Percentiles rank a stretch among this genome's conserved stretches.
Evolutionary conservation across 2,329 filamentous ascomycete genomes (phyloP).

Genomic region (Magnaporthales sp.): DNA sequence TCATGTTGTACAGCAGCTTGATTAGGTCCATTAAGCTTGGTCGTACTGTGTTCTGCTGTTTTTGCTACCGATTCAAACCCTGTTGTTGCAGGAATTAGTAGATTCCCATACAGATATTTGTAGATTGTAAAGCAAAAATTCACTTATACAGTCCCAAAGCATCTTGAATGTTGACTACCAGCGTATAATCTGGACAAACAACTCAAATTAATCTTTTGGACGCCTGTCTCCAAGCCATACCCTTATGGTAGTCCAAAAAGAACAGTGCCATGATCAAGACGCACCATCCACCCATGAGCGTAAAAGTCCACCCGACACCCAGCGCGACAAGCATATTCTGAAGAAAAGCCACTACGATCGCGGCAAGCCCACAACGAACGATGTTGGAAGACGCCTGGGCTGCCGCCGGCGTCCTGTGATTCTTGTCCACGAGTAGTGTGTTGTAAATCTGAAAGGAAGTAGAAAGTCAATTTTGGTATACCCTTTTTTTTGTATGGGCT

Average conservation of each 20-base stretch:
- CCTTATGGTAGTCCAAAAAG: background rate
- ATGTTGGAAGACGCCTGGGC: background rate
- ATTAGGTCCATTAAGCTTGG: background rate
- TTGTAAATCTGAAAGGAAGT: background rate
- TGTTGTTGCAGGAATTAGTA: background rate
- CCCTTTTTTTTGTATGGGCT: background rate
- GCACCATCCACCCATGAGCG: background rate
- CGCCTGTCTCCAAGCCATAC: background rate
- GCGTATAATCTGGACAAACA: too few species aligned
- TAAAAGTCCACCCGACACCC: background rate
- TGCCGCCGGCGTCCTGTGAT: background rate
- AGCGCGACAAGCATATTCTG: background rate
- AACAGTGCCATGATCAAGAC: background rate
- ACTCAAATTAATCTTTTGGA: background rate
- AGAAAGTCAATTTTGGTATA: background rate
- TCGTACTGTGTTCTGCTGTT: background rate
- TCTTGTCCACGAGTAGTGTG: background rate
- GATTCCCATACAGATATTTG: background rate
- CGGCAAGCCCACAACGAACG: background rate
- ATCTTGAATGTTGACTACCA: background rate
- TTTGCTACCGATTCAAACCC: background rate
- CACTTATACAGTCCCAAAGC: background rate
- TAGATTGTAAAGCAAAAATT: background rate
- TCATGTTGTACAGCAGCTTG: slow-evolving; percentile 1
- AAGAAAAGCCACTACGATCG: background rate